Evolutionary conservation across 176 grass and related monocot species (phyloP), one percentile per base, ranked within the genome.

Genomic region (Eragrostis nindensis): DNA sequence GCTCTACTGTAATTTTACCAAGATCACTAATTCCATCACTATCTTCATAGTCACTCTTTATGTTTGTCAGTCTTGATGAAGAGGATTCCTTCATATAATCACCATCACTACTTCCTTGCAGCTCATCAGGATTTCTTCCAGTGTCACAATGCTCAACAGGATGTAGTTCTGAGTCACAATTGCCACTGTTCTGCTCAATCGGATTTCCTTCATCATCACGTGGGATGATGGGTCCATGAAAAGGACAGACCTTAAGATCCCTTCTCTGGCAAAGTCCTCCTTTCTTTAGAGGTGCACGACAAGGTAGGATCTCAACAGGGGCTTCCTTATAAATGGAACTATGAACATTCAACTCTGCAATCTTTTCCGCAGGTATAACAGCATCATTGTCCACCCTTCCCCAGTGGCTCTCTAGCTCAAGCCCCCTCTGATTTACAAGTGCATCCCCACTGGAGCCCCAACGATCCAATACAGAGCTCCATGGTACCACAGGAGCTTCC

Each of bases 321-420:
- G 85, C 95, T 86, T 98, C 95, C 83, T 91, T 87, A 91, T 98
- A 98, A 74, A 98, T 15, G 44, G 83, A 89, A 67, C 79, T 62
- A 76, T 98, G 90, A 83, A 95, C 74, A 81, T 71, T 98, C 66
- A 98, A 83, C 82, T 98, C 95, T 27, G 95, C 90, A 82, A 98
- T 93, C 80, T 95, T 98, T 50, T 91, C 88, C 40, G 90, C 92
- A 75, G 95, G 92, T 87, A 98, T 98, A 82, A 94, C 87, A 63
- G 90, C 93, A 82, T 95, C 92, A 79, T 95, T 87, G 69, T 98
- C 92, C 38, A 98, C 88, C 76, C 95, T 94, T 29, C 95, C 95
- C 95, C 95, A 98, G 67, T 98, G 92, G 66, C 81, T 86, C 68
- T 95, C 86, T 2, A 98, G 75, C 75, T 94, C 95, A 32, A 98